Evolutionary conservation across 176 grass and related monocot genomes (phyloP), one percentile per base, ranked within the genome.

Genomic region (Aegilops umbellulata): DNA sequence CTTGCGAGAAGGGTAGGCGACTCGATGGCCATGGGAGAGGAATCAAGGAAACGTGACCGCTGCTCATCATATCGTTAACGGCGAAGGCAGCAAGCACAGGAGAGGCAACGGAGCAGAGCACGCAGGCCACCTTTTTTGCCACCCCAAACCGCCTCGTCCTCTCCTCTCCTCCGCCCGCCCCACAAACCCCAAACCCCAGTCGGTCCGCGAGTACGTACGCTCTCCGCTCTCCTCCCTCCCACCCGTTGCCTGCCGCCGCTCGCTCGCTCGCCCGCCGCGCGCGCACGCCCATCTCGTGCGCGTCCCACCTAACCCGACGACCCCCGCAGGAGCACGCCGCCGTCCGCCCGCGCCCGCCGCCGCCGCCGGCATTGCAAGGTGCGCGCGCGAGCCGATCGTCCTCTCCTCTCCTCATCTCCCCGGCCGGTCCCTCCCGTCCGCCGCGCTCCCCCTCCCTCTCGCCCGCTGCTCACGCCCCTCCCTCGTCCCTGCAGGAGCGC

Each of bases 221-320:
- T 10, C 78, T 46, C 49, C 16, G 16, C 16, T 53, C 49, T 53
- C 49, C 49, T 53, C 49, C 36, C 24, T 20, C 79, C 38, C 26
- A n/a, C 60, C 3, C 29, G 1, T 47, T 26, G 20, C 24, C 69
- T 49, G 73, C 71, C 71, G 41, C 71, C 41, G 24, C 80, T 49
- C 80, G 24, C 80, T 49, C 80, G 12, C 39, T 44, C 47, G 31
- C 82, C 30, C 29, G 8, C 41, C 41, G 17, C 51, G 53, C 62
- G 10, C 68, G 10, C 85, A 90, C 89, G 84, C 75, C 84, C 65
- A 66, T 76, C 80, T 74, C 80, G 80, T 83, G 84, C 88, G 39
- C 53, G 38, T 62, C 78, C 68, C 20, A 32, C 68, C 55, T 22
- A 7, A 17, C 15, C 34, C 35, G 26, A 44, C 49, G n/a, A 39